A percentile compares a stretch with the other conserved stretches of the same genome.
These are phyloP conservation scores for Planoprotostelium fungivorum DNA, from an alignment of 78 protist genomes.

Conservation along the genomic window DNA sequence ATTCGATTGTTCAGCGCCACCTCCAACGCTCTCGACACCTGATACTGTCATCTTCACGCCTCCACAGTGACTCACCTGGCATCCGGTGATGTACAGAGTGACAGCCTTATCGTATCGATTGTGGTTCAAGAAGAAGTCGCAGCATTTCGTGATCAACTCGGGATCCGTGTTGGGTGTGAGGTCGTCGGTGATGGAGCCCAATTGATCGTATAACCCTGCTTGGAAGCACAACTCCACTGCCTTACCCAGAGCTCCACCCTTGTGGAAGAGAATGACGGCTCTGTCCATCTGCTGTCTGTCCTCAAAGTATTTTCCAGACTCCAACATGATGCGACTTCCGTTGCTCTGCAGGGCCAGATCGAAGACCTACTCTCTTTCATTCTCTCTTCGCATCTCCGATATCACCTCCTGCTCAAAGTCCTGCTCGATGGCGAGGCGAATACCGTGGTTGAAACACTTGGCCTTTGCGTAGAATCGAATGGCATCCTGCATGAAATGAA, in stretches of 20 bases:
- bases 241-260: constrained; percentile 50
- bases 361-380: neutral
- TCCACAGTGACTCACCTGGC: neutral
- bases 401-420: constrained; percentile 33
- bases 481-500: constrained; percentile 60
- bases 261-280: constrained; percentile 70
- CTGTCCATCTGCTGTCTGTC: constrained; percentile 6
- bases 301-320: constrained; percentile 25
- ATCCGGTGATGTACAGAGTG: constrained; percentile 7
- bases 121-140: constrained; percentile 52
- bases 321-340: constrained; percentile 9
- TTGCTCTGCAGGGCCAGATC: neutral
- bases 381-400: neutral
- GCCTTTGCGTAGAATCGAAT: constrained; percentile 30
- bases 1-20: constrained; percentile 8
- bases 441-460: constrained; percentile 50
- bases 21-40: neutral
- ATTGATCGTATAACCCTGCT: constrained; percentile 27
- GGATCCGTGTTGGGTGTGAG: constrained; percentile 54
- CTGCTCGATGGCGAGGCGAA: constrained; percentile 55
- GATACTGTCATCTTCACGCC: neutral
- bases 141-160: constrained; percentile 8
- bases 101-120: constrained; percentile 62
- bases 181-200: constrained; percentile 39
- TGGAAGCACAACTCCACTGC: constrained; percentile 75